phyloP scores from a whole-genome alignment of 2,329 filamentous ascomycete genomes.

The Chrysoporthe cubensis region DNA sequence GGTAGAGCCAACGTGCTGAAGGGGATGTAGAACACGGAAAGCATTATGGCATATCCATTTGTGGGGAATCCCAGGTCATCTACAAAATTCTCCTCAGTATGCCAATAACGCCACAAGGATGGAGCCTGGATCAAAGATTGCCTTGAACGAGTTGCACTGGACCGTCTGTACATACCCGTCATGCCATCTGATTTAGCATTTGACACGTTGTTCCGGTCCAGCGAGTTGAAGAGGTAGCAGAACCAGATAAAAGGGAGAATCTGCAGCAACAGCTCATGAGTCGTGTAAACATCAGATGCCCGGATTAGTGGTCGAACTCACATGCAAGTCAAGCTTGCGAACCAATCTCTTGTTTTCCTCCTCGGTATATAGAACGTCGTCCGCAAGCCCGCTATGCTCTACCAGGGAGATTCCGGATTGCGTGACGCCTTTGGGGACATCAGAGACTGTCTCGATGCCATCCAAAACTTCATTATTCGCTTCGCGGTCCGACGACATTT shows the following conservation, averaged over 20 bases:
- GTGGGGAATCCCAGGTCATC: slow-evolving; percentile 4
- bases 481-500: not conserved
- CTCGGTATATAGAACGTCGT: not conserved
- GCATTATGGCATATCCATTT: slow-evolving; percentile 9
- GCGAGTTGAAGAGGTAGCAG: slow-evolving; percentile 14
- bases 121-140: too few relatives aligned
- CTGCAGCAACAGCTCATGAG: not conserved
- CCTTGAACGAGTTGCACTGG: too few relatives aligned
- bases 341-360: slow-evolving; percentile 6
- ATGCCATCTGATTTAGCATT: slow-evolving; percentile 13
- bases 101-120: not conserved
- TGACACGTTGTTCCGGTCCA: slow-evolving; percentile 10
- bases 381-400: not conserved
- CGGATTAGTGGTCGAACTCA: not conserved
- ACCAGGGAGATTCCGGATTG: not conserved
- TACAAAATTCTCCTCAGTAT: not conserved
- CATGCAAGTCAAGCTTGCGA: slow-evolving; percentile 14
- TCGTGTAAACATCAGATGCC: not conserved
- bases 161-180: not conserved
- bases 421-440: too few relatives aligned
- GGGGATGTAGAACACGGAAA: slow-evolving; percentile 5
- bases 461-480: not conserved
- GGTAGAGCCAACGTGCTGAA: slow-evolving; percentile 1
- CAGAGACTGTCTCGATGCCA: not conserved
- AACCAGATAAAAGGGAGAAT: slow-evolving; percentile 10